These are phyloP conservation scores for Picea engelmannii DNA, from an alignment of 83 land plant species.

Conservation along the genomic window DNA sequence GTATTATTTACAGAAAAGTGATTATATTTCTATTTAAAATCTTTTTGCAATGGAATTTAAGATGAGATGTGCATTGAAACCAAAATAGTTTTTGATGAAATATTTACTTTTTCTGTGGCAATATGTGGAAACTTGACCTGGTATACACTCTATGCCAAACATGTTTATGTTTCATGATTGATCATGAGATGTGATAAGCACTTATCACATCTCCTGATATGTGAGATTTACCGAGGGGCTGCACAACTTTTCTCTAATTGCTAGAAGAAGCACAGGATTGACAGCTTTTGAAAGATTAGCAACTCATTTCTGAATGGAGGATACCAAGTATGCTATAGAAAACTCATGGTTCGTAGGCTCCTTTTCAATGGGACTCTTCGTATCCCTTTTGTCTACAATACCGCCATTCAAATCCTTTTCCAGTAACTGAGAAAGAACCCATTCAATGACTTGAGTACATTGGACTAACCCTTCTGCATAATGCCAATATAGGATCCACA, in stretches of 20 bases:
- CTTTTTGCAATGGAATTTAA: too few relatives aligned
- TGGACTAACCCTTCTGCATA: too few relatives aligned
- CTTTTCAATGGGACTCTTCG: slow-evolving; percentile 13
- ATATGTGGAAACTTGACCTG: too few relatives aligned
- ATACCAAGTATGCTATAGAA: slow-evolving; percentile 52
- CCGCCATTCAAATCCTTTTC: slow-evolving; percentile 17
- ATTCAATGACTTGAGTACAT: too few relatives aligned
- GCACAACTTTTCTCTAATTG: slow-evolving; percentile 68
- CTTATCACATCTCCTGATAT: slow-evolving; percentile 60
- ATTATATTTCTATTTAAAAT: too few relatives aligned
- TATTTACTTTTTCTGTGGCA: too few relatives aligned
- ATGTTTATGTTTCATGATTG: too few relatives aligned
- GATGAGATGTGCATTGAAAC: too few relatives aligned
- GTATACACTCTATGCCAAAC: too few relatives aligned
- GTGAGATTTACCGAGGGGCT: slow-evolving; percentile 74
- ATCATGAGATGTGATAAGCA: slow-evolving; percentile 29
- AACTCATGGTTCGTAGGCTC: slow-evolving; percentile 33
- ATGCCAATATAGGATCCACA: too few relatives aligned
- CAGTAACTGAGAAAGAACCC: background rate
- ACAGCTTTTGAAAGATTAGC: slow-evolving; percentile 70
- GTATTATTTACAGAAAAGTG: too few relatives aligned
- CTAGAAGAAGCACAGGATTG: slow-evolving; percentile 52
- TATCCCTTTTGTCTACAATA: slow-evolving; percentile 11
- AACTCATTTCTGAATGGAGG: slow-evolving; percentile 70
- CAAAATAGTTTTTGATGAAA: too few relatives aligned